A percentile compares a stretch with the other conserved stretches of the same genome.
Conservation (phyloP, 495 filamentous ascomycete species). For the Daldinia caldariorum region DNA sequence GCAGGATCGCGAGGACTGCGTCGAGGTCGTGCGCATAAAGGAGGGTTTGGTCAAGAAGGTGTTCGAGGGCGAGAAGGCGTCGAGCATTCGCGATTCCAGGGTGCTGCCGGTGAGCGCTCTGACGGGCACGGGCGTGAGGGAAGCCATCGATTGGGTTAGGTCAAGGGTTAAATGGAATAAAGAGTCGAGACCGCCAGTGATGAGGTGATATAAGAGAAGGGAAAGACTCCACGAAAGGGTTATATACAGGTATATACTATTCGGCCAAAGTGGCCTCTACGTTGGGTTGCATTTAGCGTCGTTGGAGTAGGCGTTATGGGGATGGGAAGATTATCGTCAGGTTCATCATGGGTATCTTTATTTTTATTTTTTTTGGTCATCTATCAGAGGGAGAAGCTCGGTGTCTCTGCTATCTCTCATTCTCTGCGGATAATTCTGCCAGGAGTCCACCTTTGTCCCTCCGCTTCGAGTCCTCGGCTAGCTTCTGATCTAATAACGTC, state of each 20-base stretch:
- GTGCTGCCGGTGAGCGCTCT: conserved; percentile 92
- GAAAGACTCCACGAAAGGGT: background rate
- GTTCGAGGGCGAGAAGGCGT: conserved; percentile 91
- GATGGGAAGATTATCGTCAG: conserved; percentile 27
- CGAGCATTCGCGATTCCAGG: conserved; percentile 83
- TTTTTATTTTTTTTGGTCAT: conserved; percentile 38
- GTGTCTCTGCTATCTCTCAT: conserved; percentile 64
- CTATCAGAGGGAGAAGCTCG: conserved; percentile 23
- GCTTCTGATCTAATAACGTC: conserved; percentile 69
- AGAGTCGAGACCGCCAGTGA: conserved; percentile 88
- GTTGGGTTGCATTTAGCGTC: conserved; percentile 40
- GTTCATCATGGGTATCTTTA: conserved; percentile 48
- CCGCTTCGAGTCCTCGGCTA: conserved; percentile 79
- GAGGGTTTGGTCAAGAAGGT: conserved; percentile 93
- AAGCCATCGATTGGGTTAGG: conserved; percentile 95
- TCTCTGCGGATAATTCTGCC: conserved; percentile 84
- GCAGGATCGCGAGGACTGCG: conserved; percentile 95
- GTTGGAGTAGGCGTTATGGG: conserved; percentile 40
- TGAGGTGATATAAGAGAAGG: conserved; percentile 66
- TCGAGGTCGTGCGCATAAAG: conserved; percentile 96
- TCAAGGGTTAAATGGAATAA: conserved; percentile 95
- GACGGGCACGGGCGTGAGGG: conserved; percentile 88
- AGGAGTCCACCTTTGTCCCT: conserved; percentile 79
- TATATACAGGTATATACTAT: background rate
- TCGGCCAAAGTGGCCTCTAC: conserved; percentile 16